Conservation (phyloP, 306 rosid species). For the Argentina anserina region DNA sequence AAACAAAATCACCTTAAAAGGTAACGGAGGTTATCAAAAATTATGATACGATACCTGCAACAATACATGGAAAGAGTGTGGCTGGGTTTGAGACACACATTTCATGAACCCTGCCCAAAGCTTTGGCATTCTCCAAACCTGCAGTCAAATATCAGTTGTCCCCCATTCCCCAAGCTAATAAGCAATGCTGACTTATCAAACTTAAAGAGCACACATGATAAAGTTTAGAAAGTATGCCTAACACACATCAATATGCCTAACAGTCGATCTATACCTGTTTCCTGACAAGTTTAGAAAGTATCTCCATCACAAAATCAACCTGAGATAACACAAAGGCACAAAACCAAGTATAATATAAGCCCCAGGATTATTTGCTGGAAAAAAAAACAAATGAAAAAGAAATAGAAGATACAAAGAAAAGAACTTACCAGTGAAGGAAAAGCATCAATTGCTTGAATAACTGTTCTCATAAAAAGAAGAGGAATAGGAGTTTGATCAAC, state of each 20-base stretch:
- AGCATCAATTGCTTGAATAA: slow-evolving; percentile 97
- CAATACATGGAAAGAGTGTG: slow-evolving; percentile 85
- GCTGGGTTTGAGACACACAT: slow-evolving; percentile 94
- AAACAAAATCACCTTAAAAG: slow-evolving; percentile 5
- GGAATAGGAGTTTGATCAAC: slow-evolving; percentile 96
- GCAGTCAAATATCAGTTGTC: slow-evolving; percentile 32
- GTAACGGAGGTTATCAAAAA: not conserved
- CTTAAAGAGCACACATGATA: not conserved
- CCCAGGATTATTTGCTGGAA: not conserved
- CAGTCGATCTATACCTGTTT: slow-evolving; percentile 58
- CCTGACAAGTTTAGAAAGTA: slow-evolving; percentile 82
- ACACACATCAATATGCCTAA: slow-evolving; percentile 5
- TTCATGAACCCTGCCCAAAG: slow-evolving; percentile 97
- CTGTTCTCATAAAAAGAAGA: slow-evolving; percentile 97
- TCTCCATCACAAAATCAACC: slow-evolving; percentile 99
- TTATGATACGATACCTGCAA: slow-evolving; percentile 56
- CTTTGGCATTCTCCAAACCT: slow-evolving; percentile 99
- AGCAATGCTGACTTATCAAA: not conserved
- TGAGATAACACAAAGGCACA: slow-evolving; percentile 33
- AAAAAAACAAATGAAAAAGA: not conserved
- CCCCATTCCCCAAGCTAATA: not conserved
- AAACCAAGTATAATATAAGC: not conserved
- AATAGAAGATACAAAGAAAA: not conserved
- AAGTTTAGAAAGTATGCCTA: not conserved
- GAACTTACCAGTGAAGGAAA: slow-evolving; percentile 79